Evolutionary conservation across 2,329 filamentous ascomycete genomes (phyloP), one percentile per base, ranked within the genome.

Genomic region (Cryphonectria parasitica): DNA sequence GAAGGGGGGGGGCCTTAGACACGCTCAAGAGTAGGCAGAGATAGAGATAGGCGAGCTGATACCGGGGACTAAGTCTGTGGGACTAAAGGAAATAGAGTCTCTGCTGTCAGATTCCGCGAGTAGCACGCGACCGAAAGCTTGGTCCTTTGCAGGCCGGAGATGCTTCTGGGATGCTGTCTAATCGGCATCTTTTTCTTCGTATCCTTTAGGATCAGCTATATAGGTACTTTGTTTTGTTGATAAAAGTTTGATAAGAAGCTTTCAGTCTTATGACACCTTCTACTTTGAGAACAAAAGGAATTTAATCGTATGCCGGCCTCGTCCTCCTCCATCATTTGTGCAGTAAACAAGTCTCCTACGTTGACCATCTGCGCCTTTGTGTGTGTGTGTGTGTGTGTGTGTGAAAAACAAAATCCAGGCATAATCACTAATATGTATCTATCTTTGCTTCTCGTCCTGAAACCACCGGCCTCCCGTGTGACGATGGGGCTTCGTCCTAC

Each of bases 181-280:
- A 49, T 22, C 43, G 45, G 45, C n/a, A 49, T 49, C 19, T n/a
- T 49, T 49, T 10, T n/a, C 10, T 1, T n/a, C 6, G 43, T 49
- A 10, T 7, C 45, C 2, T 49, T 25, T 34, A 22, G 61, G 13
- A 64, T 64, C 15, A 22, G 17, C 15, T 19, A 19, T 31, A 13
- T 15, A 34, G 54, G 15, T 58, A 28, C 52, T 6, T 49, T 22
- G 19, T 15, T 28, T 25, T 36, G 3, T 36, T 11, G n/a, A n/a
- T n/a, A n/a, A n/a, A n/a, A n/a, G n/a, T n/a, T 31, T 25, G 56
- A 61, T 67, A 66, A 64, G 56, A 39, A 69, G 39, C 11, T 11
- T 17, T 10, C 17, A 15, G 11, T 13, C 15, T 49, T 45, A 39
- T 63, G 64, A 34, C 56, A 71, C 70, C 70, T 71, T 71, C 70